Base-by-base conservation (phyloP, 441 rosid genomes). In the Daphne laureola region DNA sequence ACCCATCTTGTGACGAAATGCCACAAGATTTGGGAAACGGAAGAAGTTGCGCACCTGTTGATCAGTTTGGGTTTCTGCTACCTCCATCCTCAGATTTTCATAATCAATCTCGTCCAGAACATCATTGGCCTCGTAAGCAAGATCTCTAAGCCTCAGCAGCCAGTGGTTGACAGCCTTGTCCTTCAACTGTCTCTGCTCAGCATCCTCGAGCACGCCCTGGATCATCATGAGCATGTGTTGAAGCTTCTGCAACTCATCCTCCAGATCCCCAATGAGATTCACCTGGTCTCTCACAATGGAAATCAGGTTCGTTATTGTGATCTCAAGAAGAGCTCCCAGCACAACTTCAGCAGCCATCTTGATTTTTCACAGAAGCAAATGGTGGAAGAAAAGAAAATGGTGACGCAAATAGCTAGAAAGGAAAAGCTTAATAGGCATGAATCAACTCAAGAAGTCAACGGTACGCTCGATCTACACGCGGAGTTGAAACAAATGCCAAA, bases 41-140 rank as follows among this genome's bases (percentile, higher is more conserved):
- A 43, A 55, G 59, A 21, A 9, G 41, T n/a, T 43, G 35, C 45
- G 42, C 36, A 46, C 12, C 26, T 43, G 23, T 52, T 8, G 5
- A 43, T 25, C 14, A 15, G 17, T 26, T 4, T 31, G 16, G n/a
- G 17, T 8, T 7, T 14, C 8, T 14, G 1, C 12, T 3, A 57
- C 52, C 61, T 57, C 14, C 16, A 17, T 38, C 18, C 45, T 16
- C 8, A 47, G 17, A n/a, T 5, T 12, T 35, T 57, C 53, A 46
- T 57, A 57, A n/a, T 8, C 61, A 47, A 57, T 4, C 2, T 57
- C 62, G 5, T 57, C 62, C 0, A 55, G 42, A 13, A 55, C 26
- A 14, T 55, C 58, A 9, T 55, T 40, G 7, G 49, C 49, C 6
- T 55, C 50, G 11, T 43, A 15, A 25, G 58, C 40, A 0, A 54